phyloP scores from a whole-genome alignment of 192 early-diverging fungal genomes.

The Linderina pennispora region DNA sequence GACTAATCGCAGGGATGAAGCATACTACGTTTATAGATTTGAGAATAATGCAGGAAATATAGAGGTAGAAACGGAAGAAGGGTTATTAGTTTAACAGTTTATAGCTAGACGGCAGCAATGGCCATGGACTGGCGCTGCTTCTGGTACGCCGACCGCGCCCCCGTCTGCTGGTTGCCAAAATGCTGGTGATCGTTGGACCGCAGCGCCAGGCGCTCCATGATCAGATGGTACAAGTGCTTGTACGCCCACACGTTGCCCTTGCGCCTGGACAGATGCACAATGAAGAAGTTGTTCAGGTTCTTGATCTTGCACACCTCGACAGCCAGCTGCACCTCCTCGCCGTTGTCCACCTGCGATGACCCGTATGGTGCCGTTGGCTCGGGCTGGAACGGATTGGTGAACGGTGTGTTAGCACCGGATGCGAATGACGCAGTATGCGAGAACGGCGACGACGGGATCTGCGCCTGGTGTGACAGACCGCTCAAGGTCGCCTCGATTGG shows the following conservation, averaged over 20 bases:
- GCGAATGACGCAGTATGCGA: conserved; percentile 33
- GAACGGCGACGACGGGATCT: conserved; percentile 21
- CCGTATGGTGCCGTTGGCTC: conserved; percentile 26
- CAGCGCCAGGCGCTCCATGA: conserved; percentile 41
- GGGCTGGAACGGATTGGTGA: conserved; percentile 33
- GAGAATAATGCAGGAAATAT: too few relatives aligned
- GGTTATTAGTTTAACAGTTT: too few relatives aligned
- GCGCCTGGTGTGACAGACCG: background rate
- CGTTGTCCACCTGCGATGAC: conserved; percentile 38
- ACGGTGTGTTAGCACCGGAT: conserved; percentile 17
- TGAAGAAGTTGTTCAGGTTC: conserved; percentile 73
- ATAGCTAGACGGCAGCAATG: too few relatives aligned
- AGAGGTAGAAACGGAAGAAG: too few relatives aligned
- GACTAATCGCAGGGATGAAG: too few relatives aligned
- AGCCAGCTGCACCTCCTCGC: conserved; percentile 81
- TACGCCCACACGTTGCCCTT: conserved; percentile 73
- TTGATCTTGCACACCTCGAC: conserved; percentile 90
- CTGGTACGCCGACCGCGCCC: too few relatives aligned
- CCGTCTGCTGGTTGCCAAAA: too few relatives aligned
- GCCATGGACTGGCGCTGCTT: too few relatives aligned
- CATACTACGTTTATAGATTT: too few relatives aligned
- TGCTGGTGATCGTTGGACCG: conserved; percentile 34
- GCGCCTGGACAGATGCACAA: conserved; percentile 66
- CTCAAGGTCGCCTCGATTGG: background rate
- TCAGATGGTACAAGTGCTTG: conserved; percentile 67